Evolutionary conservation across 305 asterid species (phyloP).

Genomic region (Galium porrigens): DNA sequence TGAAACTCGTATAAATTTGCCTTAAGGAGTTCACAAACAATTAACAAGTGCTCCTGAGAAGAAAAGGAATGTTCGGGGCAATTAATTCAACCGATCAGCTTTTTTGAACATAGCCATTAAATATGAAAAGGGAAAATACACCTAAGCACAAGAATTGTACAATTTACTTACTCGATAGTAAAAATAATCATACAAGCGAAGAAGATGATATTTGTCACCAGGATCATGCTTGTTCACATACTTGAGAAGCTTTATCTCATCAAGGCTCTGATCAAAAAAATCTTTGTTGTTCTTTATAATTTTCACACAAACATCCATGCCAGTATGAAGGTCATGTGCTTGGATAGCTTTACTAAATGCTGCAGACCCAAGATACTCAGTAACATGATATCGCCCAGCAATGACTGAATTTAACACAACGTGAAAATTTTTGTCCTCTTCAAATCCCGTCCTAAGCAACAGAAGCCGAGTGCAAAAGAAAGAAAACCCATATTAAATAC

Average conservation of each 20-base stretch:
- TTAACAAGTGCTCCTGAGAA: constrained; percentile 84
- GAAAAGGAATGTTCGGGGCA: constrained; percentile 12
- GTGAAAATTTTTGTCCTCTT: constrained; percentile 90
- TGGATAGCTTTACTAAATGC: constrained; percentile 99
- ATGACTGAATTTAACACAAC: constrained; percentile 80
- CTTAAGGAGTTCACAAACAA: constrained; percentile 89
- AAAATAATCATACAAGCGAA: constrained; percentile 87
- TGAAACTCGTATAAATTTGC: constrained; percentile 94
- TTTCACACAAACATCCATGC: constrained; percentile 94
- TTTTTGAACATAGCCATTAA: constrained; percentile 7
- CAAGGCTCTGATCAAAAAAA: constrained; percentile 96
- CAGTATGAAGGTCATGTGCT: constrained; percentile 97
- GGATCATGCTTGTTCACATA: constrained; percentile 94
- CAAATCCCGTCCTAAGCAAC: constrained; percentile 79
- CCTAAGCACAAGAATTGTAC: not conserved
- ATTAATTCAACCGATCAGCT: constrained; percentile 10
- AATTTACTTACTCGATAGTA: constrained; percentile 69
- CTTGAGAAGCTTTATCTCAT: constrained; percentile 96
- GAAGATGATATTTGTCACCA: constrained; percentile 84
- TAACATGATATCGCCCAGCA: constrained; percentile 99
- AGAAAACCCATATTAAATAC: not conserved
- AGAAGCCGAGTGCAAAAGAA: constrained; percentile 7
- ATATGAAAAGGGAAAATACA: not conserved
- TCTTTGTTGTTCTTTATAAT: constrained; percentile 92
- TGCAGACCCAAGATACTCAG: constrained; percentile 98